Conservation (phyloP, 2,329 filamentous ascomycete genomes). For the Pyrenophora tritici-repentis region DNA sequence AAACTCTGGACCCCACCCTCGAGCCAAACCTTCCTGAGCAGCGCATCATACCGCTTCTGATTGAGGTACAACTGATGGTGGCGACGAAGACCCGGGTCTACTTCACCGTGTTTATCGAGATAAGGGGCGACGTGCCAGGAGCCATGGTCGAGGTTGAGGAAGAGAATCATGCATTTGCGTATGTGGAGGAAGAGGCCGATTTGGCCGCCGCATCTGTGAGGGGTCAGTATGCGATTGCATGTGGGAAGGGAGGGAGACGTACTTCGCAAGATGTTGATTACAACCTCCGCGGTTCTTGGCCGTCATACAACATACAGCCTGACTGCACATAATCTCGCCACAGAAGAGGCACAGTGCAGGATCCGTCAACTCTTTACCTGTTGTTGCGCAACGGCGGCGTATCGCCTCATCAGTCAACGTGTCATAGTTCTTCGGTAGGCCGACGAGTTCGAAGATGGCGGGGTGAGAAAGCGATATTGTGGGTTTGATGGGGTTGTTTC, state of each 20-base stretch:
- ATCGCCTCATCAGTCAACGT: conserved; percentile 91
- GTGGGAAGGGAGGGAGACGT: conserved; percentile 49
- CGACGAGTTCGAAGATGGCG: conserved; percentile 90
- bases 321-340: conserved; percentile 94
- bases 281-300: conserved; percentile 65
- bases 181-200: conserved; percentile 97
- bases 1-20: conserved; percentile 84
- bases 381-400: conserved; percentile 80
- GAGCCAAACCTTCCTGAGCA: conserved; percentile 85
- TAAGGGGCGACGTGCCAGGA: conserved; percentile 89
- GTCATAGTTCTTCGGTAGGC: conserved; percentile 89
- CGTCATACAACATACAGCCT: conserved; percentile 87
- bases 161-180: conserved; percentile 90
- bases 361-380: conserved; percentile 88
- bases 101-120: conserved; percentile 93
- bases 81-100: conserved; percentile 83
- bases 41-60: conserved; percentile 88
- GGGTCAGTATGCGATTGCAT: background rate
- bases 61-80: conserved; percentile 90
- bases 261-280: conserved; percentile 88
- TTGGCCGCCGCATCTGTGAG: conserved; percentile 76
- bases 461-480: conserved; percentile 72
- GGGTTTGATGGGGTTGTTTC: conserved; percentile 48
- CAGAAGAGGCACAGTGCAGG: conserved; percentile 93
- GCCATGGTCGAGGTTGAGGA: conserved; percentile 79